Percentiles rank a stretch among this genome's conserved stretches.
Evolutionary conservation across 257 asterid species (phyloP).

Genomic region (Fraxinus excelsior): DNA sequence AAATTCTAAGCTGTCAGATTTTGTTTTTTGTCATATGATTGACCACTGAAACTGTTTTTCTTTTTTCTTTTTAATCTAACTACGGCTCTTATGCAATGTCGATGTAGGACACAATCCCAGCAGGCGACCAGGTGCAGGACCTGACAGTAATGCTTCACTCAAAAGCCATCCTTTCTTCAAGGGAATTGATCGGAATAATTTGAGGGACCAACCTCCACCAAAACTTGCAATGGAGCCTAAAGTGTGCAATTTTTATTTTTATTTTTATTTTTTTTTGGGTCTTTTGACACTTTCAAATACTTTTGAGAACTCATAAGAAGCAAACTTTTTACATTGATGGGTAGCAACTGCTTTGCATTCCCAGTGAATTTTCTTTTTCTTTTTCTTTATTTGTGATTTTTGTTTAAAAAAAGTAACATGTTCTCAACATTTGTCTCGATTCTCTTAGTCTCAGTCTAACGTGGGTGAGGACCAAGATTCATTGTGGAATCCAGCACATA

Average conservation of each 20-base stretch:
- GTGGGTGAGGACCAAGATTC: constrained; percentile 69
- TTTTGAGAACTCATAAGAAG: background rate
- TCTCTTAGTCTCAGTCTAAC: constrained; percentile 47
- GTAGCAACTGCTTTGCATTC: background rate
- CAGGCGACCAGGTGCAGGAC: constrained; percentile 90
- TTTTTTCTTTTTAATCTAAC: background rate
- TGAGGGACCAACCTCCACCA: constrained; percentile 78
- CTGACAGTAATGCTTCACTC: constrained; percentile 73
- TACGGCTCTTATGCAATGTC: constrained; percentile 13
- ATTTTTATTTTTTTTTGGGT: background rate
- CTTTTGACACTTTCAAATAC: background rate
- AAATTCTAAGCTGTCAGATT: background rate
- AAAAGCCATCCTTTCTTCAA: constrained; percentile 81
- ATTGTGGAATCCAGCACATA: constrained; percentile 75
- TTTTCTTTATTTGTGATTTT: background rate
- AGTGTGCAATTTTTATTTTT: too few relatives aligned
- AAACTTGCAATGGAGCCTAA: constrained; percentile 69
- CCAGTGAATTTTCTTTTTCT: background rate
- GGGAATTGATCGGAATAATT: constrained; percentile 73
- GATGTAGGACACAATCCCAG: constrained; percentile 81
- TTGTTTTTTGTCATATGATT: background rate
- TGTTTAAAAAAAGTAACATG: background rate
- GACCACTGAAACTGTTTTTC: background rate
- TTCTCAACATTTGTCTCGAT: constrained; percentile 11
- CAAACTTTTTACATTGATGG: background rate